Conservation (phyloP, 352 stramenopile genomes). For the Stephanocyclus meneghinianus region DNA sequence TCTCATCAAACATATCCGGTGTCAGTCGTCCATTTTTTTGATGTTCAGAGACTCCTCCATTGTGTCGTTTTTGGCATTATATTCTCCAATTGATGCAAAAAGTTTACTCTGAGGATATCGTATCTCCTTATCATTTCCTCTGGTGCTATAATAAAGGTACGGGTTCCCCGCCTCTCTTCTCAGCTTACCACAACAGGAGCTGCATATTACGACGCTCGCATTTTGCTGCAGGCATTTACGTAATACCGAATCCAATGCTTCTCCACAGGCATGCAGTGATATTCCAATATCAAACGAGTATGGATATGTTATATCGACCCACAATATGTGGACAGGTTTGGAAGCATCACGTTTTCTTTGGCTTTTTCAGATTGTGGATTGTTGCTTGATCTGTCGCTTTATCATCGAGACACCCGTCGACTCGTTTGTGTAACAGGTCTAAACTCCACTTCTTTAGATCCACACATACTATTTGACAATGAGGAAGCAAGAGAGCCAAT, state of each 20-base stretch:
- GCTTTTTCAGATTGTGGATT: conserved; percentile 1
- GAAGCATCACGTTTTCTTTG: conserved; percentile 14
- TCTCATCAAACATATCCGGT: conserved; percentile 58
- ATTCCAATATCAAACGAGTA: conserved; percentile 61
- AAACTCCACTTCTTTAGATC: conserved; percentile 64
- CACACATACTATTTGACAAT: conserved; percentile 61
- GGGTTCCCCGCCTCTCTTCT: conserved; percentile 50
- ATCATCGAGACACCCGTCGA: conserved; percentile 46
- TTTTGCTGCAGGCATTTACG: conserved; percentile 39
- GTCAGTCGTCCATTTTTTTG: neutral
- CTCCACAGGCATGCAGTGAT: conserved; percentile 68
- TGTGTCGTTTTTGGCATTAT: neutral
- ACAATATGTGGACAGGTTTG: conserved; percentile 63
- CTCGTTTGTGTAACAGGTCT: conserved; percentile 57
- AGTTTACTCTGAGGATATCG: conserved; percentile 63
- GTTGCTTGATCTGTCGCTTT: neutral
- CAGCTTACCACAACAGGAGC: conserved; percentile 73
- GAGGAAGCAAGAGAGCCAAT: conserved; percentile 59
- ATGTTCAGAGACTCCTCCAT: neutral
- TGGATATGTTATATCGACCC: conserved; percentile 51
- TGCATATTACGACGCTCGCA: conserved; percentile 53
- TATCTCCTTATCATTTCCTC: conserved; percentile 52
- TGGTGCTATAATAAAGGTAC: conserved; percentile 68
- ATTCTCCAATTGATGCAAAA: conserved; percentile 16
- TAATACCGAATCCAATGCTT: conserved; percentile 65